Evolutionary conservation across 2,329 filamentous ascomycete species (phyloP).

Genomic region (Aspergillus candidus): DNA sequence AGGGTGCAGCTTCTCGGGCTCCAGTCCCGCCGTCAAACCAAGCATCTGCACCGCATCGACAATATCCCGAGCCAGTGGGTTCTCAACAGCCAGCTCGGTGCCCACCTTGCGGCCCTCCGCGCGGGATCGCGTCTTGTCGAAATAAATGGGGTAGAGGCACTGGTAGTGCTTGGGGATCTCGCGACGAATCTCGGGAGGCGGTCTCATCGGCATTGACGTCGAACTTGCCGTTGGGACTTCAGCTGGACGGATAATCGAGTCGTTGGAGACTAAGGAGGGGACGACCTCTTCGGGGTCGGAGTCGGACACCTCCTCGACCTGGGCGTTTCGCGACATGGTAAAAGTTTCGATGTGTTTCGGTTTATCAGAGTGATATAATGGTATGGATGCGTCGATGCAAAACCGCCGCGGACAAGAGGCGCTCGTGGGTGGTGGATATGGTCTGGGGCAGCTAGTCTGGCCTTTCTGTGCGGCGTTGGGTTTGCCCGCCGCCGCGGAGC

Average conservation of each 20-base stretch:
- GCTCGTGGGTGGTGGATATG: constrained; percentile 1
- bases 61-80: constrained; percentile 84
- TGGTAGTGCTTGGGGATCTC: constrained; percentile 68
- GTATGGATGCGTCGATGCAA: constrained; percentile 1
- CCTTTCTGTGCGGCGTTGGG: constrained; percentile 18
- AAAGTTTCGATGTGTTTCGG: background rate
- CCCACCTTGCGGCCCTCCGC: constrained; percentile 76
- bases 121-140: constrained; percentile 62
- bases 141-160: constrained; percentile 93
- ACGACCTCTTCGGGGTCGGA: constrained; percentile 86
- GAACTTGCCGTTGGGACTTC: constrained; percentile 25
- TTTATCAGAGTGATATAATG: background rate
- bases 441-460: constrained; percentile 8
- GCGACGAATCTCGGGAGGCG: constrained; percentile 41
- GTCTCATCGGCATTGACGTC: constrained; percentile 23
- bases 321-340: constrained; percentile 69
- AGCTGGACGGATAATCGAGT: constrained; percentile 35
- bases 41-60: constrained; percentile 74
- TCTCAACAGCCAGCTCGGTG: constrained; percentile 64
- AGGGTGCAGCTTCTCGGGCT: constrained; percentile 86
- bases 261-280: constrained; percentile 57
- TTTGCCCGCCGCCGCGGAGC: constrained; percentile 16
- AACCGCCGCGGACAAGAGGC: background rate
- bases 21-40: constrained; percentile 60
- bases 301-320: constrained; percentile 89